Conservation (phyloP, 768 basidiomycete species). For the Royoungia palumana region DNA sequence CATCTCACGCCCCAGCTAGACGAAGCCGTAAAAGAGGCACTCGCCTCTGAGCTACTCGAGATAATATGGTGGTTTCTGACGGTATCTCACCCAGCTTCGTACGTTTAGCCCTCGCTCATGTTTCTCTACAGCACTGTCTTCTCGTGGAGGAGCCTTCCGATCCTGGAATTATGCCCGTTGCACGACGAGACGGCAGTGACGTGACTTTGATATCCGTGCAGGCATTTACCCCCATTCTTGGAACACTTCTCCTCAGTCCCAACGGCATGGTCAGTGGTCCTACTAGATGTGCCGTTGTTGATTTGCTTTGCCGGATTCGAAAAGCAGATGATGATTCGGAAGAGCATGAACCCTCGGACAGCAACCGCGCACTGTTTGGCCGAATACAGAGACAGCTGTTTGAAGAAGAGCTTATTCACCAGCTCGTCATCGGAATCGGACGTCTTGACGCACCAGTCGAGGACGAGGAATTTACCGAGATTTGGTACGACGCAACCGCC, state of each 20-base stretch:
- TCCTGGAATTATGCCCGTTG: slow-evolving; percentile 9
- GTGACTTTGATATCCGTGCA: slow-evolving; percentile 64
- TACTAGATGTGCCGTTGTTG: slow-evolving; percentile 73
- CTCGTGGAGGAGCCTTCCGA: slow-evolving; percentile 47
- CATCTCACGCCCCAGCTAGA: slow-evolving; percentile 44
- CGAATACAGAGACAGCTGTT: slow-evolving; percentile 58
- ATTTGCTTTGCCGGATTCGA: slow-evolving; percentile 68
- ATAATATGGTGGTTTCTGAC: slow-evolving; percentile 95
- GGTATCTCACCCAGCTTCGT: slow-evolving; percentile 31
- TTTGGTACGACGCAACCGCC: slow-evolving; percentile 31
- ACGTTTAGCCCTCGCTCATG: slow-evolving; percentile 1
- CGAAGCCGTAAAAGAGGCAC: slow-evolving; percentile 83
- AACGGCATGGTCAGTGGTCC: slow-evolving; percentile 70
- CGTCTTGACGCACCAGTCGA: slow-evolving; percentile 48
- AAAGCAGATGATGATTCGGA: slow-evolving; percentile 56
- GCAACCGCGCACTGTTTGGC: slow-evolving; percentile 47
- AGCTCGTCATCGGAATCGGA: slow-evolving; percentile 89
- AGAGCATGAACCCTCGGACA: slow-evolving; percentile 22
- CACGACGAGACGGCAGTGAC: slow-evolving; percentile 12
- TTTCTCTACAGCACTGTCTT: slow-evolving; percentile 55
- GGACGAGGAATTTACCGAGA: slow-evolving; percentile 36
- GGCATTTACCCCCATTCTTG: slow-evolving; percentile 89
- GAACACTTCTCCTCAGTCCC: slow-evolving; percentile 79
- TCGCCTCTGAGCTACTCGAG: slow-evolving; percentile 72
- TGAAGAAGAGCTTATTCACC: slow-evolving; percentile 77